Evolutionary conservation across 257 asterid genomes (phyloP), one percentile per base, ranked within the genome.

Genomic region (Rauvolfia tetraphylla): DNA sequence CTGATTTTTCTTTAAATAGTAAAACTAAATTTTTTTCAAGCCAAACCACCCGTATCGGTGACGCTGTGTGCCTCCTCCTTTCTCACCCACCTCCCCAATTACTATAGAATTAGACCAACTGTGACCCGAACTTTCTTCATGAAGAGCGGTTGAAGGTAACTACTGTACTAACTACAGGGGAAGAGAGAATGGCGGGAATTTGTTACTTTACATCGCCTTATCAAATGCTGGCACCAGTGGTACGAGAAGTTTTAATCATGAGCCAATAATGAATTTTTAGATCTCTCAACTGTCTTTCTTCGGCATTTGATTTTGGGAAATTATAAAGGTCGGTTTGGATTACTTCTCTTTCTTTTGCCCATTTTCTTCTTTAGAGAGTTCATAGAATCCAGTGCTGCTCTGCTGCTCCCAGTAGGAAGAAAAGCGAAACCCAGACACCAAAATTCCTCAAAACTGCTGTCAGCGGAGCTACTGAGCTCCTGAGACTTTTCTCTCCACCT

Each of bases 381-480:
- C 63, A 68, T 41, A 83, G 86, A 63, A 71, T 86, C 81, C 73
- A 63, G 51, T 89, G 95, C 85, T 86, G 88, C 88, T 89, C 92
- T 31, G 10, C 66, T n/a, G 31, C 80, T 38, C 80, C 90, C 74
- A 85, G 76, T 70, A 74, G 83, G 65, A 80, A 84, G 75, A 79
- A 39, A 31, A 78, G 79, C 76, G 76, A 58, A 74, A 61, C 78
- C 33, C 83, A 79, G 81, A 83, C 97, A 18, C 96, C 98, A 25
- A 73, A 63, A 79, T 72, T 88, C 46, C 69, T 93, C 87, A 91
- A 84, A 80, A 25, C 87, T 73, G 89, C 89, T 22, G 98, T 93
- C 42, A 82, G 80, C 57, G 92, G 88, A 46, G 87, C 80, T 38
- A 89, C 98, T 3, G 90, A 91, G 69, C 80, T 91, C 73, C 88